A percentile compares a stretch with the other conserved stretches of the same genome.
phyloP scores from a whole-genome alignment of 305 asterid species.

The Fraxinus sp. region DNA sequence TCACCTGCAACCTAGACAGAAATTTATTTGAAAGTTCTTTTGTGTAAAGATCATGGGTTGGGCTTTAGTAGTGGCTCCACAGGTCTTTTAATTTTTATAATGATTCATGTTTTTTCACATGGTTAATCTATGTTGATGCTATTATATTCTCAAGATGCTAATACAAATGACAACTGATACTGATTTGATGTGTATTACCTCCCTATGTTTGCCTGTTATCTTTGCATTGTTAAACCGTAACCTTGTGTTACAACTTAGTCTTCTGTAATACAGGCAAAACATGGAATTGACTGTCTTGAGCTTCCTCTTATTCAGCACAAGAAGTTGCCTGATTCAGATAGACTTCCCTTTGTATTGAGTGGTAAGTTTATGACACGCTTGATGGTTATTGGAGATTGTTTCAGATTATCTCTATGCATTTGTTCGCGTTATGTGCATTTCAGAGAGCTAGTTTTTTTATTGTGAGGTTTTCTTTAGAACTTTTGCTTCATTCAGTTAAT shows the following conservation, averaged over 20 bases:
- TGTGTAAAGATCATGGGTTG: neutral
- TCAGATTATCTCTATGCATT: neutral
- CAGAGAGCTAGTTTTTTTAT: neutral
- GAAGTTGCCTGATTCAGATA: slow-evolving; percentile 56
- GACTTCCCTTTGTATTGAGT: slow-evolving; percentile 48
- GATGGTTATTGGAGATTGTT: neutral
- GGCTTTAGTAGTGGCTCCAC: neutral
- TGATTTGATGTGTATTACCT: neutral
- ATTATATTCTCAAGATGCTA: neutral
- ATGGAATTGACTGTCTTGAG: slow-evolving; percentile 64
- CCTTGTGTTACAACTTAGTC: neutral
- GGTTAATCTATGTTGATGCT: neutral
- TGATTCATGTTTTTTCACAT: neutral
- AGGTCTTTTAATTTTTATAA: neutral
- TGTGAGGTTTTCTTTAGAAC: neutral
- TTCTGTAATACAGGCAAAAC: slow-evolving; percentile 45
- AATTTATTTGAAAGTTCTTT: neutral
- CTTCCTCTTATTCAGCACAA: slow-evolving; percentile 77
- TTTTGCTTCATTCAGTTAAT: neutral
- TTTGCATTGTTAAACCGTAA: neutral
- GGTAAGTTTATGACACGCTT: slow-evolving; percentile 38
- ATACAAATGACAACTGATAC: neutral
- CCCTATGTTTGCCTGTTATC: neutral
- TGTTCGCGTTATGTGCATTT: neutral
- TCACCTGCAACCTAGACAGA: neutral